These are phyloP conservation scores for Fusarium nisikadoi DNA, from an alignment of 2,329 filamentous ascomycete genomes.

Conservation along the genomic window DNA sequence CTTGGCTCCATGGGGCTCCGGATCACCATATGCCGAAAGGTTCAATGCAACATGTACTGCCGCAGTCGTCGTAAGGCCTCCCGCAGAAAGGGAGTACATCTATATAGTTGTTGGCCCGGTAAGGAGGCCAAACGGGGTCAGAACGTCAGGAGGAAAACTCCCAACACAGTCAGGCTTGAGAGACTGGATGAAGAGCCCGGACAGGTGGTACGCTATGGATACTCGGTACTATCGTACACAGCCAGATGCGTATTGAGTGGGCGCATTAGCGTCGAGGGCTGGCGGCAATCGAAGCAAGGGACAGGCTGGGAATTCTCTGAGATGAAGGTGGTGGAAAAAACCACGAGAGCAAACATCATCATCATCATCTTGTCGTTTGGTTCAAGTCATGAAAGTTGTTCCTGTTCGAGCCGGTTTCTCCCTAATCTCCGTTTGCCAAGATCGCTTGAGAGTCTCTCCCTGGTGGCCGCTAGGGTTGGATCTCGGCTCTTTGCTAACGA, in stretches of 20 bases:
- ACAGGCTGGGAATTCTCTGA: constrained; percentile 25
- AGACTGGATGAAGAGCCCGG: constrained; percentile 23
- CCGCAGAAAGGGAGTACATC: constrained; percentile 20
- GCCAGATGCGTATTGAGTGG: constrained; percentile 39
- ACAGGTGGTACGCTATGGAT: not conserved
- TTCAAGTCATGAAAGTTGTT: not conserved
- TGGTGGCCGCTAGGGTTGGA: constrained; percentile 15
- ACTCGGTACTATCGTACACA: not conserved
- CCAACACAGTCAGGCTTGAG: not conserved
- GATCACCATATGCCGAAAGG: constrained; percentile 31
- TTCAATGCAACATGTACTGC: constrained; percentile 32
- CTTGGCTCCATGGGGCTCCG: constrained; percentile 31
- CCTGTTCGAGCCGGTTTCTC: constrained; percentile 14
- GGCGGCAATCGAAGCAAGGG: constrained; percentile 29
- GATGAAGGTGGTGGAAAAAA: not conserved
- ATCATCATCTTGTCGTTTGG: constrained; percentile 1
- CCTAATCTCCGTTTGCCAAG: constrained; percentile 33
- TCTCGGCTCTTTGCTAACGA: constrained; percentile 36
- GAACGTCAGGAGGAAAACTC: not conserved
- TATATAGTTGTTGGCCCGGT: constrained; percentile 13
- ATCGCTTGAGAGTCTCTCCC: constrained; percentile 27
- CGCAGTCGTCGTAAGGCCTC: constrained; percentile 16
- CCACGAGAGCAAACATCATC: constrained; percentile 10
- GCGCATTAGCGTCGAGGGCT: constrained; percentile 41
- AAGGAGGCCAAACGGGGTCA: constrained; percentile 8